Evolutionary conservation across 257 asterid genomes (phyloP).

Genomic region (Linderniella brevidens): DNA sequence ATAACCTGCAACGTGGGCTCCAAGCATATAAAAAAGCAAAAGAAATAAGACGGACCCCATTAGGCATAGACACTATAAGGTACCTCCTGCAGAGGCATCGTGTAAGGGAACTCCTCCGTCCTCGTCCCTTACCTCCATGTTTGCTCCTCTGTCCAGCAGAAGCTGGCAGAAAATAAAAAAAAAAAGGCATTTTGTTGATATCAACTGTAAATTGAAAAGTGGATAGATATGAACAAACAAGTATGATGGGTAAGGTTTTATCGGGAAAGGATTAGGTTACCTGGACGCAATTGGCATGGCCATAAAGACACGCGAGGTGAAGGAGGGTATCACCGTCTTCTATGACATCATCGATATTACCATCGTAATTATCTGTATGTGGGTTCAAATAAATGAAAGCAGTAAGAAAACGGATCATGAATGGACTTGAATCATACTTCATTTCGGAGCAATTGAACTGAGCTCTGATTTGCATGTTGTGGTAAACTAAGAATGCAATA

Average conservation of each 20-base stretch:
- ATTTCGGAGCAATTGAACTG: background rate
- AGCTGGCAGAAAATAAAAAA: slow-evolving; percentile 23
- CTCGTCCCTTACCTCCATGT: slow-evolving; percentile 57
- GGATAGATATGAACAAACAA: background rate
- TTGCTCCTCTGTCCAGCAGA: slow-evolving; percentile 60
- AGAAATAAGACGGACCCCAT: slow-evolving; percentile 1
- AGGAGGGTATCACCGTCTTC: slow-evolving; percentile 94
- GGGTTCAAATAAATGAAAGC: slow-evolving; percentile 8
- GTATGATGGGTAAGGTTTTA: background rate
- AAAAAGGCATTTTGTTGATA: background rate
- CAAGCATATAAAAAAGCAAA: background rate
- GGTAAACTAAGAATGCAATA: too few relatives aligned
- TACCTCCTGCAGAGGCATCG: slow-evolving; percentile 92
- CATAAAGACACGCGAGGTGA: slow-evolving; percentile 76
- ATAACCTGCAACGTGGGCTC: slow-evolving; percentile 29
- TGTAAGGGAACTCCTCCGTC: slow-evolving; percentile 75
- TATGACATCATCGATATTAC: slow-evolving; percentile 57
- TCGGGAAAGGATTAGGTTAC: slow-evolving; percentile 14
- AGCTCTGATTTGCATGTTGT: too few relatives aligned
- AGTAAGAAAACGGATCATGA: slow-evolving; percentile 8
- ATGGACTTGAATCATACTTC: slow-evolving; percentile 2
- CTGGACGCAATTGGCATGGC: slow-evolving; percentile 73
- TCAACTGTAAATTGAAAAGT: too few relatives aligned
- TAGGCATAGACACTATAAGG: background rate
- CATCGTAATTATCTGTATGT: slow-evolving; percentile 38